Conservation (phyloP, 306 rosid species). For the Psophocarpus tetragonolobus region DNA sequence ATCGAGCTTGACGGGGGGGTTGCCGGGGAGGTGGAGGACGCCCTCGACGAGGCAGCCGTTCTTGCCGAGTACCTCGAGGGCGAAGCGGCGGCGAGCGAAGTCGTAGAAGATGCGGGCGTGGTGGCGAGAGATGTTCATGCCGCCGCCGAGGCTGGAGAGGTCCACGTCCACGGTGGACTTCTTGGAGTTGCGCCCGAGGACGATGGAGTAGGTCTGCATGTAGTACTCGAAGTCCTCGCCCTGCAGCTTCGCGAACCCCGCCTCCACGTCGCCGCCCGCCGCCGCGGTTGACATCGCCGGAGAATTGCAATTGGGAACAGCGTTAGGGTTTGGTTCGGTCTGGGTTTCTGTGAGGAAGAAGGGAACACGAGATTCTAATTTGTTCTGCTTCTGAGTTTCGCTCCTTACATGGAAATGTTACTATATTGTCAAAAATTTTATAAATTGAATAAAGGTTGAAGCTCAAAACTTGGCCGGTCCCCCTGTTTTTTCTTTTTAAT, state of each 20-base stretch:
- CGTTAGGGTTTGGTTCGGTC: neutral
- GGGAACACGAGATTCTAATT: too few species aligned
- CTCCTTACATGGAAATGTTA: too few species aligned
- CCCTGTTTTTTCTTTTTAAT: too few species aligned
- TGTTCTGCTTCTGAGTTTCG: too few species aligned
- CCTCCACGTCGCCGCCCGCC: constrained; percentile 80
- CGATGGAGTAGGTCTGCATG: constrained; percentile 97
- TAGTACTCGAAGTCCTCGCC: constrained; percentile 99
- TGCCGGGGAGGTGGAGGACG: constrained; percentile 92
- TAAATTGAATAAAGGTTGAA: too few species aligned
- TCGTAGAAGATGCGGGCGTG: constrained; percentile 98
- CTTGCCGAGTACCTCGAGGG: constrained; percentile 92
- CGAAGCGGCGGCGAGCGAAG: constrained; percentile 94
- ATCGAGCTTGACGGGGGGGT: constrained; percentile 91
- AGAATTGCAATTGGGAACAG: neutral
- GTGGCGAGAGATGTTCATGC: constrained; percentile 98
- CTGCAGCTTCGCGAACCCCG: constrained; percentile 96
- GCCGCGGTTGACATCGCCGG: constrained; percentile 44
- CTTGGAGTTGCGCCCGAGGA: constrained; percentile 96
- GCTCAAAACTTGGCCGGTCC: too few species aligned
- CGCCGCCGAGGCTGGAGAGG: constrained; percentile 98
- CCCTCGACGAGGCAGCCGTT: constrained; percentile 98
- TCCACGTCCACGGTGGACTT: constrained; percentile 95
- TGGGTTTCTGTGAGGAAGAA: neutral
- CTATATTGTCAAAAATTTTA: too few species aligned